Percentiles rank a stretch among this genome's conserved stretches.
These are phyloP conservation scores for Narthecium ossifragum DNA, from an alignment of 106 monocot species.

Conservation along the genomic window DNA sequence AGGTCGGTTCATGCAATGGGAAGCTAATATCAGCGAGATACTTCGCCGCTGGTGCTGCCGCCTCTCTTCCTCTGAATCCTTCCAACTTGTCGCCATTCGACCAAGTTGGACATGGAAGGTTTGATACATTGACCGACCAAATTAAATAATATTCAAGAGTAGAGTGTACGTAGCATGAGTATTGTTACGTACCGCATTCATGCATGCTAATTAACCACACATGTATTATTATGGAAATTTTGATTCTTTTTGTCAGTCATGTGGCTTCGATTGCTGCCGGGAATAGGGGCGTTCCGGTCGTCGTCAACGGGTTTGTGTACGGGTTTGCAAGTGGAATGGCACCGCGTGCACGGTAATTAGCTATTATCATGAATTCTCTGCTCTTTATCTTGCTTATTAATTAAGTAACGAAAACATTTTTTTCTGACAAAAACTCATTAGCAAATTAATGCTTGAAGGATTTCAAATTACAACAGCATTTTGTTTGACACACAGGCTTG, in stretches of 20 bases:
- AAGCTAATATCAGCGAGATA: slow-evolving; percentile 75
- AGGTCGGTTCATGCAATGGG: slow-evolving; percentile 63
- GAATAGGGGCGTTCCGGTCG: slow-evolving; percentile 63
- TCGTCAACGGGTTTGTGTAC: slow-evolving; percentile 55
- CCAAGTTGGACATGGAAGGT: slow-evolving; percentile 77
- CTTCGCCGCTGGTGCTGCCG: slow-evolving; percentile 44
- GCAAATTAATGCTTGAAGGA: no score
- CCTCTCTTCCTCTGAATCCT: slow-evolving; percentile 27
- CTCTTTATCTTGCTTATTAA: no score
- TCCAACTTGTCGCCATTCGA: slow-evolving; percentile 61
- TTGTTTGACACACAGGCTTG: slow-evolving; percentile 36
- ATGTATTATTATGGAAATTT: background rate
- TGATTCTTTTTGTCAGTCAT: slow-evolving; percentile 36
- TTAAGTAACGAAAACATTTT: no score
- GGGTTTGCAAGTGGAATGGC: slow-evolving; percentile 89
- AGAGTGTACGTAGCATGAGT: no score
- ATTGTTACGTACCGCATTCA: no score
- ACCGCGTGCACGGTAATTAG: slow-evolving; percentile 62
- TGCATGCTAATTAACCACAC: background rate
- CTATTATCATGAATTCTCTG: background rate
- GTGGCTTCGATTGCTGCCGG: slow-evolving; percentile 84
- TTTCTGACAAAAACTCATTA: no score
- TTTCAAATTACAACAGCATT: no score
- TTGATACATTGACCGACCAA: background rate
- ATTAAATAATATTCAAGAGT: background rate